Base-by-base conservation (phyloP, 2,329 filamentous ascomycete genomes). In the Neopestalotiopsis clavispora region DNA sequence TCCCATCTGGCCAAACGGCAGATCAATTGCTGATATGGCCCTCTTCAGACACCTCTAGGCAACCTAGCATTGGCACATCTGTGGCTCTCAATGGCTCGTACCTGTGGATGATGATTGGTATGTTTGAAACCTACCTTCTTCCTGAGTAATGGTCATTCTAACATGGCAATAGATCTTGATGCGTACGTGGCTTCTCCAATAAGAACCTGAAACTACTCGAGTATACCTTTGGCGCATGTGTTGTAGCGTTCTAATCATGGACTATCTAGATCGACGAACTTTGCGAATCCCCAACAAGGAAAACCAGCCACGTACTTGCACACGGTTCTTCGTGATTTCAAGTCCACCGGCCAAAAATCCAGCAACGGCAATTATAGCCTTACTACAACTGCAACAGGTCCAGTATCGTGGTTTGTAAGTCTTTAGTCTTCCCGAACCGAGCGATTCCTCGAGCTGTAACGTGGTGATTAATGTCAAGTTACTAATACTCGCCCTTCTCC, bases 321-420 rank as follows among this genome's bases (percentile, higher is more conserved):
- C 68, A 78, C 76, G 2, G 76, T 78, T 23, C 72, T 78, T 38
- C 74, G 75, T 5, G 76, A 78, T 72, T 78, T 78, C 69, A 76
- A 75, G 64, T 71, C 75, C 10, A 70, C 70, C 34, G 70, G 74
- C 0, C 62, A 74, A 9, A 71, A 70, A 3, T 72, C 71, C 2
- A 72, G 65, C 10, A 69, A 63, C 56, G 75, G 73, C 4, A 52
- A 75, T 1, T 76, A 71, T 23, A 73, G 71, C 1, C 71, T 78
- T 1, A 74, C 40, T 7, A 73, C 74, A 0, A 74, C 69, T 9
- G 65, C 70, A 17, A 74, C 67, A 23, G 72, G 74, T 1, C 75
- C 74, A 14, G 75, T 78, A 9, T 61, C 73, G 0, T 75, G 74
- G 74, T 77, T 78, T 56, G 72, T 64, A 34, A 68, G 60, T 68